Evolutionary conservation across 805 yeast genomes (phyloP).

Genomic region (Kodamaea nitidulidarum): DNA sequence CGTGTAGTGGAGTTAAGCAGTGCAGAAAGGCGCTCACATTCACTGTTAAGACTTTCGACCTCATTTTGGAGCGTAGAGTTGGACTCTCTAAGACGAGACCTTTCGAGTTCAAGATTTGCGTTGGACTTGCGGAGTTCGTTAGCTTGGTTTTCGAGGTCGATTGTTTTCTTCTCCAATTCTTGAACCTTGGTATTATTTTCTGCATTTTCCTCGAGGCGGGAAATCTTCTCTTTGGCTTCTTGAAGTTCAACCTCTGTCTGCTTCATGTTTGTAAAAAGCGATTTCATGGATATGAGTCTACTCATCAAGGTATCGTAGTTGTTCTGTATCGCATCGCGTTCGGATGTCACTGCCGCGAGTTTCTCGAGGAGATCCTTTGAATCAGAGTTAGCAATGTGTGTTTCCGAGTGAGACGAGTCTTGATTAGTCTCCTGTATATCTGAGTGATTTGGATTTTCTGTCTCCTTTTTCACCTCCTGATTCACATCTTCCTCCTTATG

Average conservation of each 20-base stretch:
- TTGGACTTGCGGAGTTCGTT: neutral
- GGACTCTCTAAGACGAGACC: neutral
- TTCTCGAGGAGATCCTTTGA: neutral
- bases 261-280: slow-evolving; percentile 68
- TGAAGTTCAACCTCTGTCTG: slow-evolving; percentile 63
- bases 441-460: no score
- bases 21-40: slow-evolving; percentile 48
- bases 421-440: no score
- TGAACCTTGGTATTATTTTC: no score
- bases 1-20: slow-evolving; percentile 37
- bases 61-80: slow-evolving; percentile 13
- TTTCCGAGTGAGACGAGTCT: no score
- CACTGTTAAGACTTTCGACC: slow-evolving; percentile 43
- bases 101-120: neutral
- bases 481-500: no score
- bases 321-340: slow-evolving; percentile 53
- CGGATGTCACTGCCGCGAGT: slow-evolving; percentile 21
- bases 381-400: neutral
- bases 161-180: neutral
- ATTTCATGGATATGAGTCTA: slow-evolving; percentile 68
- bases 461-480: no score
- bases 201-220: slow-evolving; percentile 12
- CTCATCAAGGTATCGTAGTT: slow-evolving; percentile 61
- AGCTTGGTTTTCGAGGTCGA: slow-evolving; percentile 9
- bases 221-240: slow-evolving; percentile 41